phyloP scores from a whole-genome alignment of 2,329 filamentous ascomycete genomes.

The Fusarium sp. region DNA sequence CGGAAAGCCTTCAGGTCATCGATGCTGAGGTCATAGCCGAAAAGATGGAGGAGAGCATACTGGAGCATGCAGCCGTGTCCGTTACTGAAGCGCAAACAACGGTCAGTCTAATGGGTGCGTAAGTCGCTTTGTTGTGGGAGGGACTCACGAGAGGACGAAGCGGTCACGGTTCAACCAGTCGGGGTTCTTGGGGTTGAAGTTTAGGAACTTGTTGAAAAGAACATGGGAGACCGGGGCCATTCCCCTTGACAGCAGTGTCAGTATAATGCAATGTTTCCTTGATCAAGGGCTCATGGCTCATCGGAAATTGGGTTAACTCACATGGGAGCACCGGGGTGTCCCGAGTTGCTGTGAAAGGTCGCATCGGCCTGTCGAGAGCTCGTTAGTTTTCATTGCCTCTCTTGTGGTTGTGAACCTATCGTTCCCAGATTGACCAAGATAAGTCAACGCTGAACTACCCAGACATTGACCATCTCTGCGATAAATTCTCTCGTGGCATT shows the following conservation, averaged over 20 bases:
- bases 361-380: constrained; percentile 82
- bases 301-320: constrained; percentile 51
- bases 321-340: constrained; percentile 99
- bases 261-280: constrained; percentile 30
- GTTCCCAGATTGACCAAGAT: neutral
- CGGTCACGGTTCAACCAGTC: constrained; percentile 97
- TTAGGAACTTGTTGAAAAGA: constrained; percentile 99
- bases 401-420: neutral
- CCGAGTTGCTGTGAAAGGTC: constrained; percentile 93
- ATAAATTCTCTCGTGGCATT: constrained; percentile 21
- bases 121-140: neutral
- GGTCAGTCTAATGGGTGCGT: constrained; percentile 27
- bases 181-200: constrained; percentile 99
- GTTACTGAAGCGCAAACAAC: constrained; percentile 68
- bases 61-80: constrained; percentile 99
- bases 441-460: neutral
- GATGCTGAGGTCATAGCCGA: constrained; percentile 85
- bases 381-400: constrained; percentile 39
- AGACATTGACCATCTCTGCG: neutral
- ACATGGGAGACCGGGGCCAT: constrained; percentile 97
- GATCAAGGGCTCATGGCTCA: constrained; percentile 21
- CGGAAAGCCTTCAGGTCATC: constrained; percentile 97
- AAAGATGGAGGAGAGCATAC: constrained; percentile 97
- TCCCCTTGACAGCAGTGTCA: constrained; percentile 60
- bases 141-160: constrained; percentile 96